Conservation (phyloP, 306 rosid species). For the Fragaria ananassa region DNA sequence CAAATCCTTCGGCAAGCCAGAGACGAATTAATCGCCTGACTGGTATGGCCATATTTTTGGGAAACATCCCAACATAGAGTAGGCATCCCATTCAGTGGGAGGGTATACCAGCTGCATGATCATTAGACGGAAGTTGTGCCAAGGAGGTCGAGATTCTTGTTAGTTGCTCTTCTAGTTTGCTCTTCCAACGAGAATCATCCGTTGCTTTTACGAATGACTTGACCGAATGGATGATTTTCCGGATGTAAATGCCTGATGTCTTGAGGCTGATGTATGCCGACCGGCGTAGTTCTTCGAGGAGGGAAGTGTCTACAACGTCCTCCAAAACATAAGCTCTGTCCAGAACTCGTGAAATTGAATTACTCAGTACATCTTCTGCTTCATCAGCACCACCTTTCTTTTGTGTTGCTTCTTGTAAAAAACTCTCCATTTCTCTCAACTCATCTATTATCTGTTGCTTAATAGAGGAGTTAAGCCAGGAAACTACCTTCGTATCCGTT, state of each 20-base stretch:
- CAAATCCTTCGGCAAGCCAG: slow-evolving; percentile 22
- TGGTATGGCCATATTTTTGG: slow-evolving; percentile 14
- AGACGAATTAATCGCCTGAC: slow-evolving; percentile 11
- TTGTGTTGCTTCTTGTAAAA: background rate
- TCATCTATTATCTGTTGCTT: background rate
- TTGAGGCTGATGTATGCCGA: background rate
- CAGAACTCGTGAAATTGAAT: background rate
- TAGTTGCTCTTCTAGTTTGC: background rate
- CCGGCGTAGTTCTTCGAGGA: background rate
- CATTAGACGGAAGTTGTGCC: background rate
- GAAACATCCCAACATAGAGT: slow-evolving; percentile 23
- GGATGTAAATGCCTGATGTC: background rate
- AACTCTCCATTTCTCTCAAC: background rate
- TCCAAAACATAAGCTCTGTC: background rate
- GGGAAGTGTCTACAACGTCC: background rate
- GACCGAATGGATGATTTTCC: background rate
- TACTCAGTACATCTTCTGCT: background rate
- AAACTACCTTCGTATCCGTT: background rate
- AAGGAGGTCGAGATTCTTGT: background rate
- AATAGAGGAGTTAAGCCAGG: background rate
- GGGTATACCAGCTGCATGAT: background rate
- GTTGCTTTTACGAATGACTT: background rate
- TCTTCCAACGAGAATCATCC: background rate
- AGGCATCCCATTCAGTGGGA: slow-evolving; percentile 1
- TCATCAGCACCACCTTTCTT: background rate